Conservation (phyloP, 371 early-diverging fungal species). For the Mucor irregularis region DNA sequence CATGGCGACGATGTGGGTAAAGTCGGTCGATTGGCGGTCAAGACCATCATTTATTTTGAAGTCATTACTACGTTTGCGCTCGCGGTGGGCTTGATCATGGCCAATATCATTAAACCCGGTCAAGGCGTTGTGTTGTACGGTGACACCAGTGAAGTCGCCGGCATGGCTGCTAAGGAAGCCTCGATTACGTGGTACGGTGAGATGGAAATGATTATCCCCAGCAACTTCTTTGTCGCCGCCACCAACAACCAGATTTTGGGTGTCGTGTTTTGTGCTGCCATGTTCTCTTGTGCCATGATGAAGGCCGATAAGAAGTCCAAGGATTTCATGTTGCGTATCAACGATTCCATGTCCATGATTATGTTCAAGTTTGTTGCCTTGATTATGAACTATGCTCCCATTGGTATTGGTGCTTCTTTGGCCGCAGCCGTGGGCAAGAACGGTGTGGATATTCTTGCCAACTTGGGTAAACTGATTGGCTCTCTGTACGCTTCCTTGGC, state of each 20-base stretch:
- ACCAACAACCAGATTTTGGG: conserved; percentile 57
- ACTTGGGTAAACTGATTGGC: conserved; percentile 72
- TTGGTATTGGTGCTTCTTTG: conserved; percentile 71
- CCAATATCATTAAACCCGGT: conserved; percentile 72
- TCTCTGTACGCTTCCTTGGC: conserved; percentile 63
- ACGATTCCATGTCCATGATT: conserved; percentile 56
- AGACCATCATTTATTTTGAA: conserved; percentile 69
- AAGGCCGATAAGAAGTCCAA: conserved; percentile 51
- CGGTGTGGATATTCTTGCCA: conserved; percentile 63
- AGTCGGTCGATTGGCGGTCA: conserved; percentile 64
- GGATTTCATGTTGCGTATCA: conserved; percentile 57
- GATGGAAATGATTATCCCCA: conserved; percentile 58
- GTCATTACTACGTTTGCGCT: conserved; percentile 70
- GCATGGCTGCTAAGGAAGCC: conserved; percentile 25
- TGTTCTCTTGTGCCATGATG: conserved; percentile 72
- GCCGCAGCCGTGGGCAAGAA: conserved; percentile 68
- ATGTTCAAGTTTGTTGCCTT: conserved; percentile 74
- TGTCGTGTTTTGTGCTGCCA: conserved; percentile 67
- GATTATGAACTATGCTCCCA: conserved; percentile 78
- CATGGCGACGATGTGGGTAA: conserved; percentile 70
- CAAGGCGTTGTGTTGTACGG: conserved; percentile 25
- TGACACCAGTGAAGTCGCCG: conserved; percentile 20
- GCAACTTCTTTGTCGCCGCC: conserved; percentile 56
- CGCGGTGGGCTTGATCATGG: conserved; percentile 69
- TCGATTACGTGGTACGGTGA: conserved; percentile 60